Evolutionary conservation across 495 filamentous ascomycete genomes (phyloP), one percentile per base, ranked within the genome.

Genomic region (Cercophora sp.): DNA sequence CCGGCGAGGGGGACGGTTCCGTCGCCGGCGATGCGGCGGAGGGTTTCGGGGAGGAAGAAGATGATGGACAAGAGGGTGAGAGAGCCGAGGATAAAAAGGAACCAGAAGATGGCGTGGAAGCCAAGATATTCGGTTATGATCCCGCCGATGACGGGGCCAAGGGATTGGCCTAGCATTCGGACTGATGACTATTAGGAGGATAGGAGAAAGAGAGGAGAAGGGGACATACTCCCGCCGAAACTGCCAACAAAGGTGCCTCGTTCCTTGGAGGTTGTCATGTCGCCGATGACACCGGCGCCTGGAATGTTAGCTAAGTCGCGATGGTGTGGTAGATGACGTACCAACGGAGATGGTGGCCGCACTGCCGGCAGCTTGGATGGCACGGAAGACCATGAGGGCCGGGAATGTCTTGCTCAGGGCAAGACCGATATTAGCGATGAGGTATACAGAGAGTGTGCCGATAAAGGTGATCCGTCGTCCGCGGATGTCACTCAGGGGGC

Each of bases 61-160:
- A 77, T 23, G 34, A 81, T 71, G 1, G 75, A n/a, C 10, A 70
- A 27, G 1, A 78, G 64, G 3, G 70, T 68, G 24, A 70, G 52
- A 0, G 64, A 74, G 1, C 66, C 69, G 13, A 78, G 62, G 13
- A 84, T 81, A 29, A 74, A 63, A 24, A 88, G 65, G 46, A 88
- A 87, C 80, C 80, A 86, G 65, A 88, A 89, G 24, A 86, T 83
- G 39, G 69, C 72, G 40, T 82, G 70, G 82, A 84, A 88, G 2
- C 83, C 83, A 8, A 83, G 67, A 50, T 74, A 85, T 27, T 84
- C 72, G 13, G 72, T 74, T n/a, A 88, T 66, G 1, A 84, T 58
- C 1, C 84, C 85, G 4, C 85, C 84, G 20, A 87, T 73, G 13
- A 85, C 69, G 0, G 82, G 82, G 0, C 81, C 83, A 22, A 85